These are phyloP conservation scores for Xerocomellus dryophilus DNA, from an alignment of 768 basidiomycete genomes.

Conservation along the genomic window DNA sequence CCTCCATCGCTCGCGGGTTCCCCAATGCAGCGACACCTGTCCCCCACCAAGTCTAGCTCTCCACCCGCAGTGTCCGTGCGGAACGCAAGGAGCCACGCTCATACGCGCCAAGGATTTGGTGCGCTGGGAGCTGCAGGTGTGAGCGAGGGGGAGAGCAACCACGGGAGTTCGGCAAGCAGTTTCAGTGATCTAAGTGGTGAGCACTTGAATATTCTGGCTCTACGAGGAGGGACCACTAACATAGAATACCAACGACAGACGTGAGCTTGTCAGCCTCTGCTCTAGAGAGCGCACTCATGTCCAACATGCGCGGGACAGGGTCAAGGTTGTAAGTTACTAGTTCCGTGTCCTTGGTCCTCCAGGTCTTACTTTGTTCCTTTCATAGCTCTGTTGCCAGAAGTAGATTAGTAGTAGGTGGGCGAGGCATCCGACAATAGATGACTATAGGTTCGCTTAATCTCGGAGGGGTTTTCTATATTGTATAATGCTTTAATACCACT, in stretches of 20 bases:
- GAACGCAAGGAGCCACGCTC: conserved; percentile 49
- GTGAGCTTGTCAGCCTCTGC: conserved; percentile 76
- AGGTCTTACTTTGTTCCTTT: background rate
- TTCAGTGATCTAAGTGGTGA: conserved; percentile 85
- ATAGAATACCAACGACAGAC: conserved; percentile 38
- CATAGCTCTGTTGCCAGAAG: conserved; percentile 38
- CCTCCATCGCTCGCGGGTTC: conserved; percentile 17
- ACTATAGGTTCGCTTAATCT: background rate
- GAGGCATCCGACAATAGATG: conserved; percentile 29
- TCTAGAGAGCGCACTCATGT: conserved; percentile 75
- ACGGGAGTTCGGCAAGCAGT: conserved; percentile 74
- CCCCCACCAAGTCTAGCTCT: conserved; percentile 57
- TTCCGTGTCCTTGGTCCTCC: background rate
- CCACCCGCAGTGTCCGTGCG: conserved; percentile 58
- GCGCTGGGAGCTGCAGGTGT: conserved; percentile 38
- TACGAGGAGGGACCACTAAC: background rate
- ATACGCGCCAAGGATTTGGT: conserved; percentile 45
- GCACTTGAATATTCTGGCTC: conserved; percentile 16
- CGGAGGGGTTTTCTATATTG: background rate
- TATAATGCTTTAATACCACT: conserved; percentile 7
- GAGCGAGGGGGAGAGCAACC: conserved; percentile 58
- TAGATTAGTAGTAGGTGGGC: conserved; percentile 19
- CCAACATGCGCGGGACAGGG: conserved; percentile 63
- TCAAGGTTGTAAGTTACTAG: conserved; percentile 62
- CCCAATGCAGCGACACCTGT: conserved; percentile 50